Evolutionary conservation across 1,139 yeast species (phyloP).

Genomic region (Yamadazyma diddensiae): DNA sequence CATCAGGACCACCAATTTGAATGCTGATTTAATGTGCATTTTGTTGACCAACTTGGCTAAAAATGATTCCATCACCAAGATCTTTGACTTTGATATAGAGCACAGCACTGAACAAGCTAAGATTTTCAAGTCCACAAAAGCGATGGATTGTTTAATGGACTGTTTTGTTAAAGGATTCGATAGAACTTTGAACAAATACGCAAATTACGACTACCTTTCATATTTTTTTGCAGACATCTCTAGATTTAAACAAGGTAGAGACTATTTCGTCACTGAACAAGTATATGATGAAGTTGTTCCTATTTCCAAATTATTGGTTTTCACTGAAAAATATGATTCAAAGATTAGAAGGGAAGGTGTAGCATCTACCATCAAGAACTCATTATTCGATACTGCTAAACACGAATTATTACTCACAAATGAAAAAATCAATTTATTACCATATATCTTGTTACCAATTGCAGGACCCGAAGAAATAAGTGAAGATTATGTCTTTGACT

Average conservation of each 20-base stretch:
- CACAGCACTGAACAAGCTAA: slow-evolving; percentile 27
- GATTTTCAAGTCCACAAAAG: slow-evolving; percentile 53
- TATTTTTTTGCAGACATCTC: slow-evolving; percentile 91
- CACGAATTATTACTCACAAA: slow-evolving; percentile 62
- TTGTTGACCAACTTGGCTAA: slow-evolving; percentile 83
- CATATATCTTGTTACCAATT: slow-evolving; percentile 78
- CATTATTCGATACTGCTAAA: slow-evolving; percentile 72
- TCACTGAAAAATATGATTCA: slow-evolving; percentile 77
- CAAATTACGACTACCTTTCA: slow-evolving; percentile 78
- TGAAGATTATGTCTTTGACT: slow-evolving; percentile 77
- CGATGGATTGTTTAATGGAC: slow-evolving; percentile 84
- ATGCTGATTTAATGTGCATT: slow-evolving; percentile 83
- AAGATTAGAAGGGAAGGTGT: slow-evolving; percentile 87
- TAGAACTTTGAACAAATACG: slow-evolving; percentile 64
- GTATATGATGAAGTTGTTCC: slow-evolving; percentile 78
- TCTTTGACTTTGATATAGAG: slow-evolving; percentile 49
- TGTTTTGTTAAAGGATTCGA: slow-evolving; percentile 86
- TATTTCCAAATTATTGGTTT: slow-evolving; percentile 72
- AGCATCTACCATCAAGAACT: slow-evolving; percentile 88
- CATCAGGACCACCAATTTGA: slow-evolving; percentile 53
- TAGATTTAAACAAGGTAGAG: slow-evolving; percentile 65
- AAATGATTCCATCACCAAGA: slow-evolving; percentile 56
- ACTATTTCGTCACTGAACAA: slow-evolving; percentile 70
- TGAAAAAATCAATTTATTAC: slow-evolving; percentile 68
- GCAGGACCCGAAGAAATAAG: slow-evolving; percentile 81